Percentiles rank a stretch among this genome's conserved stretches.
These are phyloP conservation scores for Pythium brachiatum DNA, from an alignment of 352 stramenopile species.

Conservation along the genomic window DNA sequence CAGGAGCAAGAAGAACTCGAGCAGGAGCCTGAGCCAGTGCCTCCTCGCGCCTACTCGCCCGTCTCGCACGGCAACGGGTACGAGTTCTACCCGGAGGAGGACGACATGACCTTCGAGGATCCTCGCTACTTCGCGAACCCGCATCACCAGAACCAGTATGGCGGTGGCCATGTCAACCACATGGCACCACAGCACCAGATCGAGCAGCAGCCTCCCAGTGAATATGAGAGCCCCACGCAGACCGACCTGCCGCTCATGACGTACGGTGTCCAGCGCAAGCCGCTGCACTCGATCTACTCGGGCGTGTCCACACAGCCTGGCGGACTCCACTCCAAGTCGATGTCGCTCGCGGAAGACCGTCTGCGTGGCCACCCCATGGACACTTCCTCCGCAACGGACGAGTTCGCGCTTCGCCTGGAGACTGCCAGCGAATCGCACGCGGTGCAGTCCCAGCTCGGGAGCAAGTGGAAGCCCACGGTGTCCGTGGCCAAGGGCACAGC, in stretches of 20 bases:
- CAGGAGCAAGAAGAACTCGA: constrained; percentile 26
- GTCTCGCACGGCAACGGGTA: background rate
- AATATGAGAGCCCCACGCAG: constrained; percentile 10
- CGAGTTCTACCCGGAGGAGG: constrained; percentile 30
- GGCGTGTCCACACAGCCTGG: constrained; percentile 17
- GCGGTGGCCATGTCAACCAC: background rate
- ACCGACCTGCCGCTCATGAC: constrained; percentile 10
- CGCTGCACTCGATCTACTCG: constrained; percentile 38
- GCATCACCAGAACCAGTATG: background rate
- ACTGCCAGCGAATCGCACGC: constrained; percentile 33
- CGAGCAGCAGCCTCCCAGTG: constrained; percentile 3
- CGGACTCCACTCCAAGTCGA: constrained; percentile 44
- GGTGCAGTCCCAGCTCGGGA: constrained; percentile 29
- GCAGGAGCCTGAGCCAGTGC: constrained; percentile 17
- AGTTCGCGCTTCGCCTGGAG: constrained; percentile 29
- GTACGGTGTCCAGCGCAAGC: constrained; percentile 22
- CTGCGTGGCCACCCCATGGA: constrained; percentile 65
- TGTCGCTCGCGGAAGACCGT: constrained; percentile 55
- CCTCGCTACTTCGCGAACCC: constrained; percentile 25
- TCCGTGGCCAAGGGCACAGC: constrained; percentile 20
- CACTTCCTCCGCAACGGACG: constrained; percentile 50
- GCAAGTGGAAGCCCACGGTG: constrained; percentile 18
- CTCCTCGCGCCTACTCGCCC: background rate
- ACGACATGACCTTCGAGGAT: constrained; percentile 32
- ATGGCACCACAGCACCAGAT: constrained; percentile 5